Base-by-base conservation (phyloP, 169 alveolate genomes). In the Plasmodium vivax region DNA sequence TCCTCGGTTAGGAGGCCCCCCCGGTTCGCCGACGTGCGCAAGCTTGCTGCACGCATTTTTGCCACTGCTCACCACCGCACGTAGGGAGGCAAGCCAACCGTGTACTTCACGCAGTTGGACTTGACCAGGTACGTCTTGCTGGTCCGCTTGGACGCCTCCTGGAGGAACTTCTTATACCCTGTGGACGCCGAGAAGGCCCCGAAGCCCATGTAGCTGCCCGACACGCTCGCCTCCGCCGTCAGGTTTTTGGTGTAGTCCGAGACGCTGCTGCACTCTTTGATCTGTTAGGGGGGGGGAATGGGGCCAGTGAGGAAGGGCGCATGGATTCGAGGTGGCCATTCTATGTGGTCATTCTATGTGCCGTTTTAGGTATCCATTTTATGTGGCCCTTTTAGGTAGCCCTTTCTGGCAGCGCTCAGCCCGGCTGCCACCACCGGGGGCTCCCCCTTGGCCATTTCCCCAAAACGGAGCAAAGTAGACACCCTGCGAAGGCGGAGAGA, bases 101-200 rank as follows among this genome's bases (percentile, higher is more conserved):
- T 97, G 71, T 97, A 97, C 71, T 97, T 88, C 27, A 96, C 93
- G 80, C 98, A 97, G 85, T 97, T 97, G 1, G 98, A 96, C 92
- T 96, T 95, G 71, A 97, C 56, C 36, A 97, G 94, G 88, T 94
- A 97, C 47, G 94, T 96, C 92, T 92, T 94, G 16, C 82, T 87
- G 23, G 95, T 85, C 34, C 96, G 91, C 43, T 92, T 83, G 7
- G 97, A 71, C 6, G 95, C 19, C n/a, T 95, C 90, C 41, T 95
- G 93, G 38, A 96, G 97, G 75, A 96, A 94, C 30, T 91, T 93
- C 74, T 94, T 96, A 94, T 94, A 97, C 72, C 98, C 97, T 30
- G 95, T 34, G 8, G 98, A 96, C 16, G 98, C 98, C 47, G 98
- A 93, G 82, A 97, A 97, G 30, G 97, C 83, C 51, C 96, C 96